Conservation (phyloP, 2,329 filamentous ascomycete genomes). For the Tolypocladium tropicale region DNA sequence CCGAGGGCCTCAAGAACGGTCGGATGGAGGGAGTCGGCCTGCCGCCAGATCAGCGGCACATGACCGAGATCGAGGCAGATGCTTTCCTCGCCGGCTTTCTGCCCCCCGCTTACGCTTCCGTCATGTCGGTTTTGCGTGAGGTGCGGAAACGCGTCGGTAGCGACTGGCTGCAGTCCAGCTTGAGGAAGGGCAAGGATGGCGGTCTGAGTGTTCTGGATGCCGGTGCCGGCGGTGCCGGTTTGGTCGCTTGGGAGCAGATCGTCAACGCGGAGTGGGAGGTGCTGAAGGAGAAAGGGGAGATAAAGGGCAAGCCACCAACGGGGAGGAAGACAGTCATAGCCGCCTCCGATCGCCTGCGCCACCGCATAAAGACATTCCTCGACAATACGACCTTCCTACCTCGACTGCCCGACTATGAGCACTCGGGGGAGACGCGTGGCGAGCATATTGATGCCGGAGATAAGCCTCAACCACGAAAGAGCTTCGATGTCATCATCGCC, state of each 20-base stretch:
- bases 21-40: slow-evolving; percentile 57
- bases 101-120: slow-evolving; percentile 60
- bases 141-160: slow-evolving; percentile 62
- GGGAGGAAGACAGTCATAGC: slow-evolving; percentile 76
- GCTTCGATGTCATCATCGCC: slow-evolving; percentile 82
- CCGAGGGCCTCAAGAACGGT: slow-evolving; percentile 41
- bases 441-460: slow-evolving; percentile 48
- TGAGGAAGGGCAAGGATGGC: slow-evolving; percentile 44
- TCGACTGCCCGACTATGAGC: slow-evolving; percentile 77
- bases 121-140: slow-evolving; percentile 60
- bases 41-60: slow-evolving; percentile 51
- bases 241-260: slow-evolving; percentile 69
- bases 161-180: slow-evolving; percentile 56
- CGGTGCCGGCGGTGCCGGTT: slow-evolving; percentile 61
- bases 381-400: slow-evolving; percentile 89
- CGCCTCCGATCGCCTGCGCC: slow-evolving; percentile 62
- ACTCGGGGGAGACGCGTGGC: slow-evolving; percentile 49
- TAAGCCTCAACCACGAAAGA: slow-evolving; percentile 54
- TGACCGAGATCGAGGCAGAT: slow-evolving; percentile 69
- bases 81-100: slow-evolving; percentile 59
- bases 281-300: slow-evolving; percentile 43
- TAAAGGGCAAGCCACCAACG: slow-evolving; percentile 33
- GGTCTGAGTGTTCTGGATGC: slow-evolving; percentile 61
- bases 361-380: slow-evolving; percentile 65
- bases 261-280: slow-evolving; percentile 72